Evolutionary conservation across 192 early-diverging fungal genomes (phyloP).

Genomic region (Radiomyces spectabilis): DNA sequence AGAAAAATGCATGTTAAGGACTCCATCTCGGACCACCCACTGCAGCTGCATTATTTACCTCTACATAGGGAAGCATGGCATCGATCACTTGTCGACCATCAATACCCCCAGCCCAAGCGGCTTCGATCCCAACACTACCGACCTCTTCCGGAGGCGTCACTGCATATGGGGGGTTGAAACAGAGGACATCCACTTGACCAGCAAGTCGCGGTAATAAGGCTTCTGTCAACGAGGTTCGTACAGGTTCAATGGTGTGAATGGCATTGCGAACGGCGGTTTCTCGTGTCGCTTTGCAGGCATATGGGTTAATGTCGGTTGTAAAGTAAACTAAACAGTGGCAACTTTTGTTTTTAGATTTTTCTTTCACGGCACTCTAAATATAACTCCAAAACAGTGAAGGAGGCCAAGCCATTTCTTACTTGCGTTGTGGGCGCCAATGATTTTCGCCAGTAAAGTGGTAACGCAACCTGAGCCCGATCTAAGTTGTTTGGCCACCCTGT

Average conservation of each 20-base stretch:
- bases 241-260: slow-evolving; percentile 47
- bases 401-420: too few species aligned
- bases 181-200: slow-evolving; percentile 63
- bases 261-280: slow-evolving; percentile 55
- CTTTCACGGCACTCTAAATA: neutral
- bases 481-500: neutral
- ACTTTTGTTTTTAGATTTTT: neutral
- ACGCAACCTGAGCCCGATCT: slow-evolving; percentile 83
- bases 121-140: slow-evolving; percentile 61
- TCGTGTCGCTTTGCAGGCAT: slow-evolving; percentile 58
- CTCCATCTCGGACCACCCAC: neutral
- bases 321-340: slow-evolving; percentile 22
- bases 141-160: slow-evolving; percentile 79
- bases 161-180: slow-evolving; percentile 96
- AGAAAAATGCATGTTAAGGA: neutral
- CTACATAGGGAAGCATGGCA: slow-evolving; percentile 61
- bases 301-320: slow-evolving; percentile 79
- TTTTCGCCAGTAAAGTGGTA: slow-evolving; percentile 66
- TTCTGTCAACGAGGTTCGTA: slow-evolving; percentile 55
- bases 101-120: slow-evolving; percentile 91
- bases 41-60: slow-evolving; percentile 26
- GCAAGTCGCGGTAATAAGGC: slow-evolving; percentile 46
- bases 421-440: slow-evolving; percentile 32
- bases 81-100: slow-evolving; percentile 86
- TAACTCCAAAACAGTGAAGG: neutral